phyloP scores from a whole-genome alignment of 352 stramenopile genomes.

The Phytophthora sojae region DNA sequence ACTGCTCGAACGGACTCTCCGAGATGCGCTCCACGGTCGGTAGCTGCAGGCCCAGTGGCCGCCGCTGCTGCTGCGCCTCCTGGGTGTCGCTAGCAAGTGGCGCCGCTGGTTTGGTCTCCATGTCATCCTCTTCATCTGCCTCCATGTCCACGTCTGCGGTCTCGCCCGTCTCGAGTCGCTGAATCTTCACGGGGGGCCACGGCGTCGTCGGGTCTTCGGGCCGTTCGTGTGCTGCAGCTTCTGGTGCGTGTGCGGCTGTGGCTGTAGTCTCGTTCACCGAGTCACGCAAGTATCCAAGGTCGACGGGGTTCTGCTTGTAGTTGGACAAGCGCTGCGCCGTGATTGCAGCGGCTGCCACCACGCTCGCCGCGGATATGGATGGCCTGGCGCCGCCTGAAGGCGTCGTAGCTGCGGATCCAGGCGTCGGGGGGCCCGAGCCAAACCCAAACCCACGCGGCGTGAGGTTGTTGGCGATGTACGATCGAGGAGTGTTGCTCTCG shows the following conservation, averaged over 20 bases:
- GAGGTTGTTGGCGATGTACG: slow-evolving; percentile 79
- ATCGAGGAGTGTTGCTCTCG: slow-evolving; percentile 73
- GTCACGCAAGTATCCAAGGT: slow-evolving; percentile 74
- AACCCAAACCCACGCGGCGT: slow-evolving; percentile 49
- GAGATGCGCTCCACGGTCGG: slow-evolving; percentile 43
- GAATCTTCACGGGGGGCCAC: slow-evolving; percentile 42
- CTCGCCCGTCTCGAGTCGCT: slow-evolving; percentile 39
- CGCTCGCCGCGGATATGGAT: slow-evolving; percentile 47
- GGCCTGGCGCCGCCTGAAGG: slow-evolving; percentile 33
- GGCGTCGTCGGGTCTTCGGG: slow-evolving; percentile 35
- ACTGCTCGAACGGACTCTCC: slow-evolving; percentile 42
- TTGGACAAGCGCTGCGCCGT: slow-evolving; percentile 64
- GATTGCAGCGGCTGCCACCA: slow-evolving; percentile 44
- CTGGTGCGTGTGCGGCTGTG: neutral
- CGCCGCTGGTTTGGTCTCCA: slow-evolving; percentile 36
- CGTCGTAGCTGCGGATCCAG: slow-evolving; percentile 48
- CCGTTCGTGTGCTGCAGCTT: slow-evolving; percentile 16
- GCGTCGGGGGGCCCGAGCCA: slow-evolving; percentile 44
- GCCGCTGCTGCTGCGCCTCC: slow-evolving; percentile 8
- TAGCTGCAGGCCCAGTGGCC: slow-evolving; percentile 26
- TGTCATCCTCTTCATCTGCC: slow-evolving; percentile 28
- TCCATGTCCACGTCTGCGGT: slow-evolving; percentile 49
- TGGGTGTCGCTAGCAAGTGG: slow-evolving; percentile 17
- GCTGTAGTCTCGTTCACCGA: slow-evolving; percentile 40
- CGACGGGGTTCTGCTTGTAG: slow-evolving; percentile 73